These are phyloP conservation scores for Diaporthe citriasiana DNA, from an alignment of 2,329 filamentous ascomycete species.

Conservation along the genomic window DNA sequence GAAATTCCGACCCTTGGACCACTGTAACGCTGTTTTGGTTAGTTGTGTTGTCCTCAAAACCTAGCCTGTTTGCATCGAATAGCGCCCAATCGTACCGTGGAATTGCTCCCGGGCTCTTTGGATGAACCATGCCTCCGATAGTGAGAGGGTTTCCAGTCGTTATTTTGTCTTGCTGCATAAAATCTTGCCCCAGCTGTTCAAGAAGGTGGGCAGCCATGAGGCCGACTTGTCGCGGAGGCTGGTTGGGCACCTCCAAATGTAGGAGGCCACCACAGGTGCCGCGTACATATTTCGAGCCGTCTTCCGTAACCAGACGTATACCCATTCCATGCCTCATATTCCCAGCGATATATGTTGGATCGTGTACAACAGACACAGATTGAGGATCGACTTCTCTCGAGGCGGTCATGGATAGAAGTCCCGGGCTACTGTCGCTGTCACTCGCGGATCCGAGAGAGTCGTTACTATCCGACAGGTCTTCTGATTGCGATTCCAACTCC, in stretches of 20 bases:
- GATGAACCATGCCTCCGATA: neutral
- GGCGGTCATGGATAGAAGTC: neutral
- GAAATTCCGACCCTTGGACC: neutral
- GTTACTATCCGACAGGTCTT: neutral
- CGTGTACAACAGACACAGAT: neutral
- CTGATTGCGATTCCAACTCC: neutral
- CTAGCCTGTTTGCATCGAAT: neutral
- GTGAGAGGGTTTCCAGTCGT: fast-evolving
- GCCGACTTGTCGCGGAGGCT: neutral
- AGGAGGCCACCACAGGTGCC: constrained; percentile 5
- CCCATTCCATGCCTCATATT: neutral
- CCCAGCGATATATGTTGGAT: neutral
- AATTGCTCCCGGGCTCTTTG: neutral
- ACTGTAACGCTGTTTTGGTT: neutral
- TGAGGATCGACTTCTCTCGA: neutral
- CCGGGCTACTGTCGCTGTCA: neutral
- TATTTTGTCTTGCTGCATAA: neutral
- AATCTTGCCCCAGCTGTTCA: neutral
- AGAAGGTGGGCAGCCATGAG: neutral
- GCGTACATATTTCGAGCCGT: neutral
- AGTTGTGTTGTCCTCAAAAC: neutral
- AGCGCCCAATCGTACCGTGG: neutral
- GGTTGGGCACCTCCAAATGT: neutral
- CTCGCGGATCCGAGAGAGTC: neutral
- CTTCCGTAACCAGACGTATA: neutral